Evolutionary conservation across 148 eudicot species (phyloP), one percentile per base, ranked within the genome.

Genomic region (Vaccinium vitisidaea): DNA sequence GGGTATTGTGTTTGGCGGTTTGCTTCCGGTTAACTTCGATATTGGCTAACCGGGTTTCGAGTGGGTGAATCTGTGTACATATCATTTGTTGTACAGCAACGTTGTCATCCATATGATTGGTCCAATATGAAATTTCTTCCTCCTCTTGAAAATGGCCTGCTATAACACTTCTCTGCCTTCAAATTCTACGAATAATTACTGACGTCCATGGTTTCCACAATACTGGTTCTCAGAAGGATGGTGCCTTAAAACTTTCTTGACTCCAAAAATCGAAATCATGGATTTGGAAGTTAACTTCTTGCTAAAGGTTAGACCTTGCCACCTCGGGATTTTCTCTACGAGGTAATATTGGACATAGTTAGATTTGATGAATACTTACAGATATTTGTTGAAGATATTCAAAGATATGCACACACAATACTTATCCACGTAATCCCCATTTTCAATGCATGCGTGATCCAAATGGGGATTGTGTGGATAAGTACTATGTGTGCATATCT

Each of bases 281-380:
- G 87, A 76, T 61, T 85, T 83, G 61, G 91, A 88, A 77, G 89
- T 81, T 80, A 86, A 79, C 53, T 86, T 78, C 75, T 84, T 52
- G 78, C 73, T 76, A 63, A 84, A 87, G 94, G 92, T 90, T 73
- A 52, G 36, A 36, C 54, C 59, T 83, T 14, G 36, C 5, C 12
- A n/a, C 73, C 16, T 67, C 5, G 18, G 6, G 25, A 63, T 63
- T 63, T 63, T 63, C 13, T 63, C 70, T 43, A 43, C 46, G 46
- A 43, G 46, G 46, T 43, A 43, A 43, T 43, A 43, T 43, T 43
- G 2, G 46, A 43, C 46, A 43, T 43, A 43, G 46, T 43, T 43
- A 43, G 46, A 43, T 43, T 43, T 43, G 46, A 43, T 43, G 6
- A 43, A 43, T 4, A 43, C 46, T 43, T 43, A 43, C 6, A 43